Percentiles rank a stretch among this genome's conserved stretches.
Evolutionary conservation across 78 protist genomes (phyloP).

Genomic region (Fonticula alba): DNA sequence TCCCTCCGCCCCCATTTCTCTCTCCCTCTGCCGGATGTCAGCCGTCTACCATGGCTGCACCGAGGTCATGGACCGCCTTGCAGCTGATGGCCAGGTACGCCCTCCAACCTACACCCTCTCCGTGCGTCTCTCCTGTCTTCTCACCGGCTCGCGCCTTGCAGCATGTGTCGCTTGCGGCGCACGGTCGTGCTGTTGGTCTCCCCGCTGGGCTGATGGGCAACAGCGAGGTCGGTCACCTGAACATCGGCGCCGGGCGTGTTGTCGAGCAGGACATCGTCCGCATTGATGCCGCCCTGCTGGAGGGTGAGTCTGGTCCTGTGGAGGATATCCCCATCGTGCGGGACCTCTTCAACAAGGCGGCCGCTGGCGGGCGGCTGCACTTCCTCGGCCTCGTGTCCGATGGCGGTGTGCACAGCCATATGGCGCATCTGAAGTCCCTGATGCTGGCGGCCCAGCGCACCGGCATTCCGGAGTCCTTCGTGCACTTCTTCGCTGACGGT

Average conservation of each 20-base stretch:
- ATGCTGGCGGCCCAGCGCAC: slow-evolving; percentile 2
- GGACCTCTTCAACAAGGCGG: not conserved
- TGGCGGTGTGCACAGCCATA: slow-evolving; percentile 27
- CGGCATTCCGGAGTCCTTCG: not conserved
- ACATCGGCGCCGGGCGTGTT: slow-evolving; percentile 16
- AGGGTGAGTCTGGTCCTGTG: too few species aligned
- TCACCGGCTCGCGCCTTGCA: too few species aligned
- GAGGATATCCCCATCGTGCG: not conserved
- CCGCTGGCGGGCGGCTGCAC: slow-evolving; percentile 13
- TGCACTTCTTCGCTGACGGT: slow-evolving; percentile 13
- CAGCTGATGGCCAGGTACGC: not conserved
- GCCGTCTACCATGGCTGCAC: slow-evolving; percentile 1
- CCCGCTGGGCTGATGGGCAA: slow-evolving; percentile 22
- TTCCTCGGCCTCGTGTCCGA: slow-evolving; percentile 9
- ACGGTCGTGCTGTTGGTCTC: slow-evolving; percentile 8
- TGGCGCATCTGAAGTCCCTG: slow-evolving; percentile 4
- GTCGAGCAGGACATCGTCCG: slow-evolving; percentile 17
- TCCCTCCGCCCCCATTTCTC: too few species aligned
- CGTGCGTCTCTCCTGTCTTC: too few species aligned
- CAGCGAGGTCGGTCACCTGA: slow-evolving; percentile 22
- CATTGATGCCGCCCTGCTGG: slow-evolving; percentile 2
- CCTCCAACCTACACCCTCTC: too few species aligned
- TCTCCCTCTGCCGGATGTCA: too few species aligned
- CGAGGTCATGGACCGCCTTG: not conserved
- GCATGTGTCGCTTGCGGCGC: not conserved